Evolutionary conservation across 371 early-diverging fungal genomes (phyloP).

Genomic region (Mucor sp.): DNA sequence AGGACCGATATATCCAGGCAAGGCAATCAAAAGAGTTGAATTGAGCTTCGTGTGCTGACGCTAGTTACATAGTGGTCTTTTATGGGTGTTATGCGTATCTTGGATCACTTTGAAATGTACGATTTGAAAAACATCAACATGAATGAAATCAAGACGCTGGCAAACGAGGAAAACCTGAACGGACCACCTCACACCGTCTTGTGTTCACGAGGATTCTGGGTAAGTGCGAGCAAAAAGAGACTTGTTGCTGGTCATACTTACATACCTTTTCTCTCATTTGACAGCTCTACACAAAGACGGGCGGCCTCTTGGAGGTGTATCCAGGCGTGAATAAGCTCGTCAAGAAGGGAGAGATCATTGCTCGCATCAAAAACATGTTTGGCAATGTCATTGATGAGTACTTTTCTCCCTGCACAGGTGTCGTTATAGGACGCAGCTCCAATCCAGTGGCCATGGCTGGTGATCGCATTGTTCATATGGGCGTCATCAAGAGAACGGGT

Average conservation of each 20-base stretch:
- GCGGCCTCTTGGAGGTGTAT: slow-evolving; percentile 76
- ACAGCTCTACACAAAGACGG: slow-evolving; percentile 45
- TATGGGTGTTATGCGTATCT: slow-evolving; percentile 33
- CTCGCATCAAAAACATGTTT: slow-evolving; percentile 85
- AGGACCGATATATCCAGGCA: slow-evolving; percentile 68
- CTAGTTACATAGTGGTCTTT: slow-evolving; percentile 27
- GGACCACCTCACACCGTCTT: slow-evolving; percentile 24
- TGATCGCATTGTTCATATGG: slow-evolving; percentile 74
- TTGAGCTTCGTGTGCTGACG: not conserved
- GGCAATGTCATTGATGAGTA: slow-evolving; percentile 84
- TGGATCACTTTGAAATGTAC: slow-evolving; percentile 36
- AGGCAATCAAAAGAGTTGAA: slow-evolving; percentile 17
- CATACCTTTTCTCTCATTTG: slow-evolving; percentile 2
- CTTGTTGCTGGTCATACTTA: slow-evolving; percentile 17
- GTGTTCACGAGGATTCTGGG: slow-evolving; percentile 41
- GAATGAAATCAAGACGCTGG: not conserved
- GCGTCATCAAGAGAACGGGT: slow-evolving; percentile 57
- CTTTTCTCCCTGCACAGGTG: slow-evolving; percentile 76
- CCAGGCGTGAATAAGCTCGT: slow-evolving; percentile 83
- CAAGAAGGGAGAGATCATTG: slow-evolving; percentile 81
- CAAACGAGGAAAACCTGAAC: not conserved
- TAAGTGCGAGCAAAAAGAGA: slow-evolving; percentile 21
- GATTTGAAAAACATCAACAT: slow-evolving; percentile 10
- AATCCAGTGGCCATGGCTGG: slow-evolving; percentile 78
- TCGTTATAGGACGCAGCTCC: slow-evolving; percentile 47